Conservation (phyloP, 768 basidiomycete genomes). For the Lactifluus subvellereus region DNA sequence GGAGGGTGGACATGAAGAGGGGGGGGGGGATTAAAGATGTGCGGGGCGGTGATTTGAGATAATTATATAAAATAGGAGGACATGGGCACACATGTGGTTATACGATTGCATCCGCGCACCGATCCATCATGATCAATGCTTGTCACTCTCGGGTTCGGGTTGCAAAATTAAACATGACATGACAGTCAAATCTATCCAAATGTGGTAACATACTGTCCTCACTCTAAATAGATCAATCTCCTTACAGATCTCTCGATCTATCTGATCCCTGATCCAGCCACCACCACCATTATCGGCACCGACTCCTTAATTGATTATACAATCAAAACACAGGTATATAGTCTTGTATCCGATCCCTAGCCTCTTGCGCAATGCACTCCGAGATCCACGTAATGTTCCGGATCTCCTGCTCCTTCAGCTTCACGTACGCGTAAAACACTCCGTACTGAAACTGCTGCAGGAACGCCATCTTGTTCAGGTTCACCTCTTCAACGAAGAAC, state of each 20-base stretch:
- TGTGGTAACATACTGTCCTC: neutral
- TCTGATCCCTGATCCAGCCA: neutral
- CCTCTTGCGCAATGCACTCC: constrained; percentile 97
- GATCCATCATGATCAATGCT: neutral
- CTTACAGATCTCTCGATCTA: too few species aligned
- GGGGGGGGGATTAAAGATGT: neutral
- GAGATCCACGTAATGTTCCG: constrained; percentile 90
- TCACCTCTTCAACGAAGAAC: constrained; percentile 92
- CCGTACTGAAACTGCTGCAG: constrained; percentile 96
- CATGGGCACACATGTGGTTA: neutral
- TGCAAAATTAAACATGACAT: neutral
- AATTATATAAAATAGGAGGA: neutral
- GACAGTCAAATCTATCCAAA: constrained; percentile 3
- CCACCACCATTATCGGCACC: neutral
- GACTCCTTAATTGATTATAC: neutral
- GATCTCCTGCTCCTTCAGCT: constrained; percentile 88
- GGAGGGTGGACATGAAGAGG: constrained; percentile 7
- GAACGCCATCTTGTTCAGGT: constrained; percentile 91
- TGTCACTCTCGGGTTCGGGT: neutral
- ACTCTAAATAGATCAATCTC: neutral
- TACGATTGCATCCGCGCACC: neutral
- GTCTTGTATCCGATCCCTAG: constrained; percentile 91
- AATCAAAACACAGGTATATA: constrained; percentile 82
- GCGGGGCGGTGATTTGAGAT: neutral
- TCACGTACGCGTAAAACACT: constrained; percentile 89